Evolutionary conservation across 495 filamentous ascomycete species (phyloP).

Genomic region (Penicillium odoratum): DNA sequence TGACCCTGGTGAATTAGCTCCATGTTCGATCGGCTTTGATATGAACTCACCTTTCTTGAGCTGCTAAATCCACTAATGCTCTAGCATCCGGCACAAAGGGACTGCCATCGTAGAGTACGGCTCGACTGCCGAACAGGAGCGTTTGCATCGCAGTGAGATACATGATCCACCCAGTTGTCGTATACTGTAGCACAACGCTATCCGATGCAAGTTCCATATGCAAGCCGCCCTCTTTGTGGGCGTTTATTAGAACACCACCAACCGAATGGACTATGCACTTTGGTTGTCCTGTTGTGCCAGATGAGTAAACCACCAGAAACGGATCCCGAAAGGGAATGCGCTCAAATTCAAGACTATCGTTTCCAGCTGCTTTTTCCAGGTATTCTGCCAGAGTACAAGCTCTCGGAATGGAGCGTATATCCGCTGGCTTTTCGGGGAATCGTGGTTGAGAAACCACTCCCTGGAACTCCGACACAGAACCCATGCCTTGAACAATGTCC

Average conservation of each 20-base stretch:
- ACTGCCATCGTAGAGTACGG: constrained; percentile 72
- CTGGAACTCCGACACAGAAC: constrained; percentile 55
- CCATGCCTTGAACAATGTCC: constrained; percentile 62
- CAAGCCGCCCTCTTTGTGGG: constrained; percentile 60
- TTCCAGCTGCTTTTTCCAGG: constrained; percentile 40
- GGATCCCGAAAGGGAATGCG: constrained; percentile 53
- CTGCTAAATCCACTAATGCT: constrained; percentile 54
- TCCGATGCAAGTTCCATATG: constrained; percentile 53
- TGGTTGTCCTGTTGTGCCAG: constrained; percentile 74
- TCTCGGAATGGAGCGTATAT: constrained; percentile 55
- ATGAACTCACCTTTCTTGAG: constrained; percentile 52
- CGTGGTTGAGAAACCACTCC: constrained; percentile 65
- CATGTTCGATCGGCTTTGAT: no score
- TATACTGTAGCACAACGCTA: constrained; percentile 56
- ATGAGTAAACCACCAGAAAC: constrained; percentile 74
- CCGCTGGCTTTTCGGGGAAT: constrained; percentile 54
- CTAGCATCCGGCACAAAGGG: constrained; percentile 66
- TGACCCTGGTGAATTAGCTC: constrained; percentile 32
- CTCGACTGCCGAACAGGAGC: constrained; percentile 54
- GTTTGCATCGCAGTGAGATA: constrained; percentile 58
- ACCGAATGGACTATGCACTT: constrained; percentile 75
- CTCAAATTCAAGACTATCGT: constrained; percentile 52
- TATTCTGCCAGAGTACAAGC: constrained; percentile 55
- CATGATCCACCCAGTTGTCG: constrained; percentile 83
- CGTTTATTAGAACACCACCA: constrained; percentile 25